Conservation (phyloP, 306 rosid species). For the Prunus kanzakura region DNA sequence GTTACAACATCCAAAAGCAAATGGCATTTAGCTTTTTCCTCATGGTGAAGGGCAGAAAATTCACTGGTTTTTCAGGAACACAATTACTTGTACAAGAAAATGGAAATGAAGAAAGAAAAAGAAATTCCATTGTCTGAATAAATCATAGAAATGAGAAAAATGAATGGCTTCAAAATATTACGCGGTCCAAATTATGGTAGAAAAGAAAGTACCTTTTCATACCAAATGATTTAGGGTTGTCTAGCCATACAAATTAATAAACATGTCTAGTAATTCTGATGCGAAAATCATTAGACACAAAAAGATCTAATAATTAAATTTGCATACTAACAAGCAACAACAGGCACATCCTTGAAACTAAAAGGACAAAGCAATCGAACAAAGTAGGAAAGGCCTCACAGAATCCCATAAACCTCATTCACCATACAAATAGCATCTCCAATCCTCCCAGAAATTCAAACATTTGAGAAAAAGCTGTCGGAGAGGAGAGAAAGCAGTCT, state of each 20-base stretch:
- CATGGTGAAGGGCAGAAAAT: no score
- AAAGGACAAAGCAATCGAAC: slow-evolving; percentile 27
- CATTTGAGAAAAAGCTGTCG: slow-evolving; percentile 32
- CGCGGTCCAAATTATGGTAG: background rate
- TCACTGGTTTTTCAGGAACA: no score
- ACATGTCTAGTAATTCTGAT: background rate
- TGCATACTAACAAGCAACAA: background rate
- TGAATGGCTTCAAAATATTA: background rate
- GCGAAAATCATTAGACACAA: background rate
- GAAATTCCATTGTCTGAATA: background rate
- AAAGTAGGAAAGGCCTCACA: slow-evolving; percentile 29
- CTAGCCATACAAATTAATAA: background rate
- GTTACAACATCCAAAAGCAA: no score
- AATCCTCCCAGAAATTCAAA: slow-evolving; percentile 35
- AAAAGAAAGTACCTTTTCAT: background rate
- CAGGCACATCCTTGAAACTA: slow-evolving; percentile 26
- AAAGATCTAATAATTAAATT: background rate
- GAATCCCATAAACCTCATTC: slow-evolving; percentile 32
- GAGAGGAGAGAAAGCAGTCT: slow-evolving; percentile 28
- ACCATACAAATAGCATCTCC: slow-evolving; percentile 42
- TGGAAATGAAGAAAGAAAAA: no score
- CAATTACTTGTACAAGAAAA: no score
- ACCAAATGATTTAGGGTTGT: background rate
- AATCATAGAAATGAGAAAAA: background rate
- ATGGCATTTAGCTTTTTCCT: no score